phyloP scores from a whole-genome alignment of 257 asterid species.

The Scutellaria baicalensis region DNA sequence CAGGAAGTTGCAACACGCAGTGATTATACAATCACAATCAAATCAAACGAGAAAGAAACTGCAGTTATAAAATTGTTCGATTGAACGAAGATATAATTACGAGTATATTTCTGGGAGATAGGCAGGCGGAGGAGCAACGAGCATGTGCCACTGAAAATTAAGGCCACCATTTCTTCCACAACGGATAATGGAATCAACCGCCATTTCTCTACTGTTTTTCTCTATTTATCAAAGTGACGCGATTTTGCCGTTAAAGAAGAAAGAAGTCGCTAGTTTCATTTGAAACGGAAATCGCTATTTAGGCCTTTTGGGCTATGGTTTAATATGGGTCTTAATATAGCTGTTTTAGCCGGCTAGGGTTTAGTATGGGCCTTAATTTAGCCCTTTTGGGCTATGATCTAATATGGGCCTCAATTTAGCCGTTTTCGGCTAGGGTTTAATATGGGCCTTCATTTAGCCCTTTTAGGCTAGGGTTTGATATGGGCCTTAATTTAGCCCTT shows the following conservation, averaged over 20 bases:
- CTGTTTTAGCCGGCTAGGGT: not conserved
- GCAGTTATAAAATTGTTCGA: not conserved
- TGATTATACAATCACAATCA: not conserved
- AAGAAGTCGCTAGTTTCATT: constrained; percentile 5
- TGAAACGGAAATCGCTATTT: not conserved
- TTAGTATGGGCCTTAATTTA: not conserved
- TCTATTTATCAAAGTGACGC: not conserved
- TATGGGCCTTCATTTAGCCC: not conserved
- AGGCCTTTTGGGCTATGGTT: not conserved
- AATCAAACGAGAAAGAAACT: not conserved
- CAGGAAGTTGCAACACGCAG: not conserved
- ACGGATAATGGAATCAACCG: constrained; percentile 18
- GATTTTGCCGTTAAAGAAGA: not conserved
- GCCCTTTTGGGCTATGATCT: not conserved
- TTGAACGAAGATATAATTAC: constrained; percentile 6
- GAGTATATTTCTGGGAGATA: not conserved
- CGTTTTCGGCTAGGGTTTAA: not conserved
- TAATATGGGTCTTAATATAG: not conserved
- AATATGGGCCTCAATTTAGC: not conserved
- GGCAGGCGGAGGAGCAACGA: constrained; percentile 22
- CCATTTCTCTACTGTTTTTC: not conserved
- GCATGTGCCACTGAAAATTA: constrained; percentile 18
- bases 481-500: not conserved
- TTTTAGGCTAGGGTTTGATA: not conserved
- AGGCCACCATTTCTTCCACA: constrained; percentile 38